A percentile compares a stretch with the other conserved stretches of the same genome.
Conservation (phyloP, 495 filamentous ascomycete species). For the Penicillium bovifimosum region DNA sequence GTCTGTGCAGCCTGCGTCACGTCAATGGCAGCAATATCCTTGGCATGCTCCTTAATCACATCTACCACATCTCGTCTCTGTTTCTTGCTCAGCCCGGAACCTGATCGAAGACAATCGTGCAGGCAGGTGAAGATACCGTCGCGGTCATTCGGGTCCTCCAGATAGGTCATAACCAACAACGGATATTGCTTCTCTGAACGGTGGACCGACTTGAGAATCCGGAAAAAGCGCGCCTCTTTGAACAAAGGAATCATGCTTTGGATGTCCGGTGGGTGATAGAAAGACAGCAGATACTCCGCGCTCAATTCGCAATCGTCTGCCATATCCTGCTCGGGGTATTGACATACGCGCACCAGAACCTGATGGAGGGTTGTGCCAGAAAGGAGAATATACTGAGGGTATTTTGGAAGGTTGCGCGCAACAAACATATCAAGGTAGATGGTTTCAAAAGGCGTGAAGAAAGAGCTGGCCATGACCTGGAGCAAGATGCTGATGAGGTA, state of each 20-base stretch:
- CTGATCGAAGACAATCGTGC: slow-evolving; percentile 70
- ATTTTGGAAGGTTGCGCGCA: slow-evolving; percentile 92
- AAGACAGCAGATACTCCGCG: slow-evolving; percentile 87
- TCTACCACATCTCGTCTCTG: slow-evolving; percentile 70
- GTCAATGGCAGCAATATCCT: slow-evolving; percentile 64
- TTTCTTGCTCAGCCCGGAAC: slow-evolving; percentile 62
- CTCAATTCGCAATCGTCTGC: slow-evolving; percentile 94
- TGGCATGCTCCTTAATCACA: slow-evolving; percentile 63
- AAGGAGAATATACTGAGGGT: slow-evolving; percentile 89
- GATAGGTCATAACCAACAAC: slow-evolving; percentile 71
- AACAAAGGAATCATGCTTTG: slow-evolving; percentile 69
- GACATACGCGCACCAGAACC: slow-evolving; percentile 76
- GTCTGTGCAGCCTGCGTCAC: slow-evolving; percentile 61
- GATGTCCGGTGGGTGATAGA: slow-evolving; percentile 85
- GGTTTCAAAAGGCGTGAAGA: slow-evolving; percentile 73
- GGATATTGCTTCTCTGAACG: slow-evolving; percentile 73
- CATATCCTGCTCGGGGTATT: slow-evolving; percentile 72
- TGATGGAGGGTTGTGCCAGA: slow-evolving; percentile 78
- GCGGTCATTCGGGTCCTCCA: slow-evolving; percentile 76
- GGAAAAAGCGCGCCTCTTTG: slow-evolving; percentile 76
- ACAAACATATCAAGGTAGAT: slow-evolving; percentile 98
- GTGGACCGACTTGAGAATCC: slow-evolving; percentile 90
- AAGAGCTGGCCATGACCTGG: slow-evolving; percentile 72
- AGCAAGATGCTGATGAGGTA: slow-evolving; percentile 84
- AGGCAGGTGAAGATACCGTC: slow-evolving; percentile 73